These are phyloP conservation scores for Cryptococcus maquisensis DNA, from an alignment of 1,284 basidiomycete genomes.

Conservation along the genomic window DNA sequence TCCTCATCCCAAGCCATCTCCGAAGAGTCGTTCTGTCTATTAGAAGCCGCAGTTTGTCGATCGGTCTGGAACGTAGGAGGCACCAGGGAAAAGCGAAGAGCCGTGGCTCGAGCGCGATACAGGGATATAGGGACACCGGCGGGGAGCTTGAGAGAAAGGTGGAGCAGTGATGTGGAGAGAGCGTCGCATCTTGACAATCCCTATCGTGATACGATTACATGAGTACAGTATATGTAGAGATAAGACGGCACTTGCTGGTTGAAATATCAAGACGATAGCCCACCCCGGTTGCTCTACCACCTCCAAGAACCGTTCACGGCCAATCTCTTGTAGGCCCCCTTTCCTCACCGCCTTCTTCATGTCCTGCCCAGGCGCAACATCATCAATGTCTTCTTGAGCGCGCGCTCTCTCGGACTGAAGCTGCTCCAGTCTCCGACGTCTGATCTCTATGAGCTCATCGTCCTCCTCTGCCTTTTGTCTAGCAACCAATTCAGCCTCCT, in stretches of 20 bases:
- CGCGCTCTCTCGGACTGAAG: slow-evolving; percentile 4
- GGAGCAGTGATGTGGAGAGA: slow-evolving; percentile 28
- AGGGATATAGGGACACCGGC: slow-evolving; percentile 7
- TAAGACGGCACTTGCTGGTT: slow-evolving; percentile 35
- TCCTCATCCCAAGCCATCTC: slow-evolving; percentile 15
- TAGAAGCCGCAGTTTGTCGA: background rate
- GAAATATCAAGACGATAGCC: slow-evolving; percentile 43
- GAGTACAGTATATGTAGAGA: background rate
- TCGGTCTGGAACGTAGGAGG: slow-evolving; percentile 13
- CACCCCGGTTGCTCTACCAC: slow-evolving; percentile 41
- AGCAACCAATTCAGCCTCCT: slow-evolving; percentile 23
- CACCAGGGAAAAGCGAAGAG: slow-evolving; percentile 38
- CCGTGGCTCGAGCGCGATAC: slow-evolving; percentile 37
- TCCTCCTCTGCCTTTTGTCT: slow-evolving; percentile 13
- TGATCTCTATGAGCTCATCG: slow-evolving; percentile 11
- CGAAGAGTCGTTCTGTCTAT: slow-evolving; percentile 2
- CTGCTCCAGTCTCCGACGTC: slow-evolving; percentile 12
- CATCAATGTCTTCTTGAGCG: slow-evolving; percentile 8
- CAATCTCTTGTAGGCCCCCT: slow-evolving; percentile 38
- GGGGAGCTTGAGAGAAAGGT: slow-evolving; percentile 26
- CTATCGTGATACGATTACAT: slow-evolving; percentile 15
- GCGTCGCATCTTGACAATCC: slow-evolving; percentile 36
- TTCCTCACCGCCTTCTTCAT: slow-evolving; percentile 8
- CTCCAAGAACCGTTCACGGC: slow-evolving; percentile 32
- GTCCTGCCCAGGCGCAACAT: background rate